Percentiles rank a stretch among this genome's conserved stretches.
Evolutionary conservation across 768 basidiomycete species (phyloP).

Genomic region (Mycena vitilis): DNA sequence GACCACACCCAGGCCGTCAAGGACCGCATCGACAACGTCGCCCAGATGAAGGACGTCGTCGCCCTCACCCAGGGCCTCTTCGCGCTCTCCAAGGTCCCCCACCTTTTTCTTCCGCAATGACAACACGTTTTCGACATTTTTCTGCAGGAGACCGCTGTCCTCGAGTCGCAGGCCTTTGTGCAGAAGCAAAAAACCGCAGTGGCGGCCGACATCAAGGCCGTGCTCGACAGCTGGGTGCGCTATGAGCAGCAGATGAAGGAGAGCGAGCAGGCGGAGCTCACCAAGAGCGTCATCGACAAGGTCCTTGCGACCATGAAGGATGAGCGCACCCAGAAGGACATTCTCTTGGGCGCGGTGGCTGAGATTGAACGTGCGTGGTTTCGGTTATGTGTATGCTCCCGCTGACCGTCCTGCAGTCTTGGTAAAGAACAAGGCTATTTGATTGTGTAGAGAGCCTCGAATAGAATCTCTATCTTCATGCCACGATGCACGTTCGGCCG

Average conservation of each 20-base stretch:
- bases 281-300: slow-evolving; percentile 88
- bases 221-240: slow-evolving; percentile 98
- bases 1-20: slow-evolving; percentile 95
- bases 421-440: slow-evolving; percentile 94
- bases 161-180: slow-evolving; percentile 91
- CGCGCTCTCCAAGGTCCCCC: slow-evolving; percentile 81
- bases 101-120: not conserved
- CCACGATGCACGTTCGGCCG: no score
- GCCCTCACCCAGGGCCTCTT: slow-evolving; percentile 92
- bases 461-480: slow-evolving; percentile 29
- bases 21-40: slow-evolving; percentile 91
- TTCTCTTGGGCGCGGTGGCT: slow-evolving; percentile 79
- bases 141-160: slow-evolving; percentile 87
- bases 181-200: slow-evolving; percentile 90
- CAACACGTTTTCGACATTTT: not conserved
- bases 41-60: slow-evolving; percentile 96
- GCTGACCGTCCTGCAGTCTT: slow-evolving; percentile 66
- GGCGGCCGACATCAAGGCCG: slow-evolving; percentile 90
- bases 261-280: slow-evolving; percentile 93
- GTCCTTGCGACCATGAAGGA: slow-evolving; percentile 87
- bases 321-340: slow-evolving; percentile 89
- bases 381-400: slow-evolving; percentile 17
- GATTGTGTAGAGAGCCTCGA: slow-evolving; percentile 39
- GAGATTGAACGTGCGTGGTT: slow-evolving; percentile 91
- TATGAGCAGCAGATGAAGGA: slow-evolving; percentile 98